Evolutionary conservation across 495 filamentous ascomycete species (phyloP), one percentile per base, ranked within the genome.

Genomic region (Penicillium simplicissimum): DNA sequence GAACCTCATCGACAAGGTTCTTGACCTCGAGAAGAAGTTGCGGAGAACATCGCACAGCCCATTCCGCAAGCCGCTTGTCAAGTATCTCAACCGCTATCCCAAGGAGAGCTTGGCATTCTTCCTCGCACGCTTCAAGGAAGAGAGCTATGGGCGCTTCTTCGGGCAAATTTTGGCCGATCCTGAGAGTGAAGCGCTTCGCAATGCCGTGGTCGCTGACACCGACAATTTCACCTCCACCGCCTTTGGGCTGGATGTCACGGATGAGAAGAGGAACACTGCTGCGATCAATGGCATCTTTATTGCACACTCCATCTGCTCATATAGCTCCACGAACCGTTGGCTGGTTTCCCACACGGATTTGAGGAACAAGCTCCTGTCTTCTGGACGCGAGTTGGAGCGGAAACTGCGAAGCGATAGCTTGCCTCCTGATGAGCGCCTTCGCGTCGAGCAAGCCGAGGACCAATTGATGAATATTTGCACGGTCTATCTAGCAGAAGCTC

Each of bases 11-110:
- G 88, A 95, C 66, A 92, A 89, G 48, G 92, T 96, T 15, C 77
- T 98, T 61, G 90, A 94, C 37, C 84, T 99, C 0, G 95, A 99
- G 70, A 83, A 88, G 42, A 90, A 89, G 56, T 79, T 99, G 28
- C 85, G 95, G 21, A 80, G 95, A 64, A 99, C 95, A 3, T 89
- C 91, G n/a, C 88, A 90, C 65, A 97, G 92, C 68, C 94, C 96
- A 2, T 97, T 99, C 78, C 81, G 95, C 31, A 87, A 87, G 55
- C 96, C 95, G 6, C 82, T 99, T n/a, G 88, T 96, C 68, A 93
- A 92, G 67, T 98, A 96, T 71, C 82, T 99, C 52, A 97, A 96
- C 72, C 84, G 90, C 19, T 99, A 97, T 68, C 91, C 95, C 0
- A 86, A 89, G 45, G 94, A 98, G 62, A 88, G 91, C 17, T 92